A percentile compares a stretch with the other conserved stretches of the same genome.
phyloP scores from a whole-genome alignment of 2,329 filamentous ascomycete species.

The Monilinia fructicola region DNA sequence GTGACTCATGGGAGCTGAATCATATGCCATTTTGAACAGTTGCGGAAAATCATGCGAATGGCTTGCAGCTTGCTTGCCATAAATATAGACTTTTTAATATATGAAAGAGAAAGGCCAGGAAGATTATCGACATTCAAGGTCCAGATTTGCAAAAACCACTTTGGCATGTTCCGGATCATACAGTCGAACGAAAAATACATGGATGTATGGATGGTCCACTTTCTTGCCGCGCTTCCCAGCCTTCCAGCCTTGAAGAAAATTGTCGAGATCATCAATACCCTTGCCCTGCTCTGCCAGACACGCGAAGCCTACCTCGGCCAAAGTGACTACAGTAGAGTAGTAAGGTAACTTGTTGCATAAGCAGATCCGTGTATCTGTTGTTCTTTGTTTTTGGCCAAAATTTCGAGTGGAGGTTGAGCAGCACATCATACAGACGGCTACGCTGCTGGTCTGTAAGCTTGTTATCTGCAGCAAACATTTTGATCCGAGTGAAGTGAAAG shows the following conservation, averaged over 20 bases:
- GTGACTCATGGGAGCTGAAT: neutral
- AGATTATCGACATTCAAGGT: neutral
- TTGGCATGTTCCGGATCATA: neutral
- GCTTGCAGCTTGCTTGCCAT: constrained; percentile 4
- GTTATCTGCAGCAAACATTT: neutral
- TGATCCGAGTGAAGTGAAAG: neutral
- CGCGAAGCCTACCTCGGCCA: neutral
- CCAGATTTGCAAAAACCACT: constrained; percentile 1
- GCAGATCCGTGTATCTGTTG: neutral
- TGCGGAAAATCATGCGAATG: neutral
- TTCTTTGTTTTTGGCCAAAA: neutral
- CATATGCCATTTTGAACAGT: neutral
- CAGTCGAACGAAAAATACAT: neutral
- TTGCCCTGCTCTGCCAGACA: neutral
- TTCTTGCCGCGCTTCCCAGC: neutral
- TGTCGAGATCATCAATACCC: neutral
- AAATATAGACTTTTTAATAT: neutral
- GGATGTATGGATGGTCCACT: neutral
- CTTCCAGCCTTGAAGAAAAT: constrained; percentile 1
- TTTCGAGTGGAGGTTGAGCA: neutral
- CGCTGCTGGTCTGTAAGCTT: neutral
- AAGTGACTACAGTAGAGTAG: neutral
- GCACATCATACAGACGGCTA: neutral
- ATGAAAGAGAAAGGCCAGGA: constrained; percentile 5
- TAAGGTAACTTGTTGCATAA: neutral